phyloP scores from a whole-genome alignment of 2,329 filamentous ascomycete species.

The Penicillium capsulatum region DNA sequence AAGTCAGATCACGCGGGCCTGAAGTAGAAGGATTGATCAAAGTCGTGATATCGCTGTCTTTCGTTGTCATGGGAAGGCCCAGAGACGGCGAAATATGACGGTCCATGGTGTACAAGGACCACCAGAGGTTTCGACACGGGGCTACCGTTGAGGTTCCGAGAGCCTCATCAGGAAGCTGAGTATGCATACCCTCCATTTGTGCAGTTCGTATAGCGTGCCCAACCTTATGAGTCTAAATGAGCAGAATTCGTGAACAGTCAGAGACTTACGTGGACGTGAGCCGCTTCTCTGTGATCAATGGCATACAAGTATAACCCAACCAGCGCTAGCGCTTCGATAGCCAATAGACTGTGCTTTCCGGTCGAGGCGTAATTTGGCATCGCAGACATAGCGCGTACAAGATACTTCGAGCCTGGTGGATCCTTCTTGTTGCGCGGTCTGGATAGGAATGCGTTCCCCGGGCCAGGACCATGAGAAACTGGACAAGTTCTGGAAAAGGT shows the following conservation, averaged over 20 bases:
- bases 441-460: slow-evolving; percentile 12
- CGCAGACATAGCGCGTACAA: slow-evolving; percentile 26
- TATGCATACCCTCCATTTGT: slow-evolving; percentile 42
- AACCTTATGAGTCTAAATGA: slow-evolving; percentile 33
- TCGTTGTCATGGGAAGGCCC: slow-evolving; percentile 38
- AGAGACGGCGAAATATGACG: slow-evolving; percentile 41
- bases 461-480: slow-evolving; percentile 11
- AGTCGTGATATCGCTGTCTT: slow-evolving; percentile 40
- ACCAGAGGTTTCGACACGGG: slow-evolving; percentile 40
- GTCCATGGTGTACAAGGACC: slow-evolving; percentile 43
- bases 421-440: slow-evolving; percentile 8
- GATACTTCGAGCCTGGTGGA: slow-evolving; percentile 11
- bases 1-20: slow-evolving; percentile 26
- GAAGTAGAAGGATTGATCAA: slow-evolving; percentile 25
- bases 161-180: slow-evolving; percentile 38
- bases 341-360: slow-evolving; percentile 39
- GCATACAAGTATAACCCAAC: slow-evolving; percentile 39
- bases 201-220: slow-evolving; percentile 42
- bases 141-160: slow-evolving; percentile 31
- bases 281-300: slow-evolving; percentile 38
- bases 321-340: slow-evolving; percentile 38
- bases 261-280: slow-evolving; percentile 31
- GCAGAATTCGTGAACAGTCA: neutral
- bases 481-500: slow-evolving; percentile 17
- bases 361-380: slow-evolving; percentile 36